A percentile compares a stretch with the other conserved stretches of the same genome.
phyloP scores from a whole-genome alignment of 1,284 basidiomycete genomes.

The Farysia itapuensis region DNA sequence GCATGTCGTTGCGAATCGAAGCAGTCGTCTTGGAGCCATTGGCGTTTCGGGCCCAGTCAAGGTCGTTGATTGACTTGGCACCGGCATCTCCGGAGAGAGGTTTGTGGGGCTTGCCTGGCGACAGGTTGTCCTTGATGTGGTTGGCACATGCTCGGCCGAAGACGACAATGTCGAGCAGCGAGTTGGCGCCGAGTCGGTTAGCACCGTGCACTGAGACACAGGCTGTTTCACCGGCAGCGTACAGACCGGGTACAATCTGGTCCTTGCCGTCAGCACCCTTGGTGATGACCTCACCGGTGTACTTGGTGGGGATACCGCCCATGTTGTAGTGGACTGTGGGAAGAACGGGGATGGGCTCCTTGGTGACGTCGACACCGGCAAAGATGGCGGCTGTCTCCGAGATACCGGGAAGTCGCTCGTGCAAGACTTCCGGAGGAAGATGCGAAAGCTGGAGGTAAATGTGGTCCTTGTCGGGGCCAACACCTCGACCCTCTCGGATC shows the following conservation, averaged over 20 bases:
- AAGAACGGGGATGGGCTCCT: slow-evolving; percentile 78
- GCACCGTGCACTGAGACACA: slow-evolving; percentile 99
- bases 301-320: slow-evolving; percentile 99
- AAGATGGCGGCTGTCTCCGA: slow-evolving; percentile 99
- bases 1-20: slow-evolving; percentile 90
- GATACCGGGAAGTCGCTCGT: slow-evolving; percentile 97
- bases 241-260: slow-evolving; percentile 91
- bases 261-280: slow-evolving; percentile 72
- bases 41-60: slow-evolving; percentile 79
- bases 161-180: slow-evolving; percentile 96
- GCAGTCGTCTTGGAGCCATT: slow-evolving; percentile 82
- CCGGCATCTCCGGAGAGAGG: slow-evolving; percentile 85
- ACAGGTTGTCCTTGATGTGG: slow-evolving; percentile 90
- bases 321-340: slow-evolving; percentile 64
- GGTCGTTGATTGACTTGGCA: slow-evolving; percentile 78
- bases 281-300: slow-evolving; percentile 92
- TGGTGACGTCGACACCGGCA: slow-evolving; percentile 98
- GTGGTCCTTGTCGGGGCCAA: slow-evolving; percentile 98
- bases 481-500: slow-evolving; percentile 97
- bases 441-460: slow-evolving; percentile 96
- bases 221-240: slow-evolving; percentile 97
- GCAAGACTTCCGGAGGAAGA: slow-evolving; percentile 90
- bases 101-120: slow-evolving; percentile 89
- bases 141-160: slow-evolving; percentile 98
- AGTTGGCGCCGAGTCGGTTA: slow-evolving; percentile 99